phyloP scores from a whole-genome alignment of 805 yeast species.

The Wickerhamiella azyma region DNA sequence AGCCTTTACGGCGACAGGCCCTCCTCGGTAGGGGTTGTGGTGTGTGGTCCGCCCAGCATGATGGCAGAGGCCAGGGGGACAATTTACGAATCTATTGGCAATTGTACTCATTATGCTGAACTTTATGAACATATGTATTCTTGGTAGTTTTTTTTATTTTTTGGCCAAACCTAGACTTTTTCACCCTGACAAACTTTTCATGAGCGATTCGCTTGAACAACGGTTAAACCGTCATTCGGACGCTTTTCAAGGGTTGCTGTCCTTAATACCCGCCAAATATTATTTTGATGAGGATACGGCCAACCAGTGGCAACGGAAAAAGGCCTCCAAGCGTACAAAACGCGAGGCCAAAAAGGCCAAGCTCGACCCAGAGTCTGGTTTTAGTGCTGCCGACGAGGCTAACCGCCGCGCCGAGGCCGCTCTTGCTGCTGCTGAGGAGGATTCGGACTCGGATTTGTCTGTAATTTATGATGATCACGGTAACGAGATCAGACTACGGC shows the following conservation, averaged over 20 bases:
- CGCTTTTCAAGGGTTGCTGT: constrained; percentile 73
- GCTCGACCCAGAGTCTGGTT: constrained; percentile 44
- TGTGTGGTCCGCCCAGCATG: constrained; percentile 16
- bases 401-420: constrained; percentile 19
- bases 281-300: constrained; percentile 84
- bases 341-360: constrained; percentile 51
- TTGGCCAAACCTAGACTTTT: background rate
- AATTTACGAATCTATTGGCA: constrained; percentile 11
- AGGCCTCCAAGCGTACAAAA: constrained; percentile 51
- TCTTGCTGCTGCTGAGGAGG: constrained; percentile 13
- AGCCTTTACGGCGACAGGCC: background rate
- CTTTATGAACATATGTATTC: constrained; percentile 15
- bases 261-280: constrained; percentile 86
- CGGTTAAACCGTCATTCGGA: constrained; percentile 26
- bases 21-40: constrained; percentile 10
- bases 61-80: constrained; percentile 13
- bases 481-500: constrained; percentile 16
- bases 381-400: constrained; percentile 27
- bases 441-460: constrained; percentile 12
- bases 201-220: constrained; percentile 23
- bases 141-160: constrained; percentile 11
- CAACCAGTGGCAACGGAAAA: constrained; percentile 82
- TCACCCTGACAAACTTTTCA: constrained; percentile 8
- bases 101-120: constrained; percentile 9
- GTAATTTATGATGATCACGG: constrained; percentile 24